Conservation (phyloP, 2,329 filamentous ascomycete genomes). For the Stachybotrys elegans region DNA sequence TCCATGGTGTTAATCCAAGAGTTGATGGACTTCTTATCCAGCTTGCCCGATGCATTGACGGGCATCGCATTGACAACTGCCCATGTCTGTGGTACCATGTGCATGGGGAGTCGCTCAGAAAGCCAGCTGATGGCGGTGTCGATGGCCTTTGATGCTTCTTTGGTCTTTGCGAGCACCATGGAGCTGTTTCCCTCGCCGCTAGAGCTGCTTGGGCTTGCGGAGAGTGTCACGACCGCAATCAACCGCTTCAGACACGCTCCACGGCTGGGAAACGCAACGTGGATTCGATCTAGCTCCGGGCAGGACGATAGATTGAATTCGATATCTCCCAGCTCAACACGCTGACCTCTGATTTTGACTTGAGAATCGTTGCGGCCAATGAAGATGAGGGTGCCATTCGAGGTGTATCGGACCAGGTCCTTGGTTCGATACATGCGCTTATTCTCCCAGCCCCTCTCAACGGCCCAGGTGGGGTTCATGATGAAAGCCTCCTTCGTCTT, state of each 20-base stretch:
- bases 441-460: slow-evolving; percentile 6
- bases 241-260: no score
- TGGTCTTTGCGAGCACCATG: no score
- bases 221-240: no score
- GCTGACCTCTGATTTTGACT: slow-evolving; percentile 51
- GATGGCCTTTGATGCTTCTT: no score
- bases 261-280: no score
- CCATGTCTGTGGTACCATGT: slow-evolving; percentile 18
- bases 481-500: slow-evolving; percentile 24
- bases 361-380: slow-evolving; percentile 50
- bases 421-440: slow-evolving; percentile 37
- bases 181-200: no score
- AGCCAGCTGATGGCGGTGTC: no score
- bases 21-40: slow-evolving; percentile 11
- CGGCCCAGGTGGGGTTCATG: slow-evolving; percentile 31
- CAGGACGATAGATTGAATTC: slow-evolving; percentile 5
- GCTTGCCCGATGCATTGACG: slow-evolving; percentile 9
- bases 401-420: slow-evolving; percentile 35
- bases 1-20: no score
- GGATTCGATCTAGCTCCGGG: no score
- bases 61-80: slow-evolving; percentile 8
- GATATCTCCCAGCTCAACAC: slow-evolving; percentile 37
- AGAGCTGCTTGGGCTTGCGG: no score
- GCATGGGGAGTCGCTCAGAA: slow-evolving; percentile 5
- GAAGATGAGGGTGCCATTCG: slow-evolving; percentile 32